Conservation (phyloP, 2,329 filamentous ascomycete genomes). For the Corinectria fuckeliana region DNA sequence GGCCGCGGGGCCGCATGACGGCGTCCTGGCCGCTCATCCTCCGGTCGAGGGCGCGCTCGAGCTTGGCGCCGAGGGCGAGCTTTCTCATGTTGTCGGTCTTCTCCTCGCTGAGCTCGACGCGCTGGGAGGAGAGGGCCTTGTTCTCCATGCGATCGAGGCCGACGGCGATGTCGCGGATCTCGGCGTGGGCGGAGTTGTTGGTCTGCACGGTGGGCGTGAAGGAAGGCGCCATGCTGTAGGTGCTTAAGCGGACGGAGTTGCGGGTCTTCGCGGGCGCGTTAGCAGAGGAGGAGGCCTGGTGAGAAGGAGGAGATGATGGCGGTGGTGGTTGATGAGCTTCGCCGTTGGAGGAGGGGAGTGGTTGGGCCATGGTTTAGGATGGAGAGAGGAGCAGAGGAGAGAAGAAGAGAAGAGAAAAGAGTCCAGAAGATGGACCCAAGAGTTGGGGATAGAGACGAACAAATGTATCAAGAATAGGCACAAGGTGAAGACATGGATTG, state of each 20-base stretch:
- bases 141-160: slow-evolving; percentile 89
- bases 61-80: slow-evolving; percentile 86
- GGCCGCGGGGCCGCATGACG: slow-evolving; percentile 69
- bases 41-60: slow-evolving; percentile 84
- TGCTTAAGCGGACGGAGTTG: slow-evolving; percentile 64
- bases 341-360: neutral
- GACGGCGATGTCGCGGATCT: slow-evolving; percentile 74
- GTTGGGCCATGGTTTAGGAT: slow-evolving; percentile 22
- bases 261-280: slow-evolving; percentile 50
- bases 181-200: slow-evolving; percentile 61
- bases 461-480: neutral
- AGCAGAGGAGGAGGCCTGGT: slow-evolving; percentile 15
- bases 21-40: slow-evolving; percentile 91
- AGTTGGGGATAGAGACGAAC: neutral
- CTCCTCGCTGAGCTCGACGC: slow-evolving; percentile 72
- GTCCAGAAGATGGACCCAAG: neutral
- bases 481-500: neutral
- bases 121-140: slow-evolving; percentile 81
- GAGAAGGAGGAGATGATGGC: no score
- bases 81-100: slow-evolving; percentile 85
- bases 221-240: slow-evolving; percentile 65
- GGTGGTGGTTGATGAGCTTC: slow-evolving; percentile 21
- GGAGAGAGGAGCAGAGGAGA: slow-evolving; percentile 12
- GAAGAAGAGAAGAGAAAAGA: slow-evolving; percentile 3
- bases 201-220: slow-evolving; percentile 64